Percentiles rank a stretch among this genome's conserved stretches.
phyloP scores from a whole-genome alignment of 2,329 filamentous ascomycete species.

The Stagonosporopsis chrysanthemi region DNA sequence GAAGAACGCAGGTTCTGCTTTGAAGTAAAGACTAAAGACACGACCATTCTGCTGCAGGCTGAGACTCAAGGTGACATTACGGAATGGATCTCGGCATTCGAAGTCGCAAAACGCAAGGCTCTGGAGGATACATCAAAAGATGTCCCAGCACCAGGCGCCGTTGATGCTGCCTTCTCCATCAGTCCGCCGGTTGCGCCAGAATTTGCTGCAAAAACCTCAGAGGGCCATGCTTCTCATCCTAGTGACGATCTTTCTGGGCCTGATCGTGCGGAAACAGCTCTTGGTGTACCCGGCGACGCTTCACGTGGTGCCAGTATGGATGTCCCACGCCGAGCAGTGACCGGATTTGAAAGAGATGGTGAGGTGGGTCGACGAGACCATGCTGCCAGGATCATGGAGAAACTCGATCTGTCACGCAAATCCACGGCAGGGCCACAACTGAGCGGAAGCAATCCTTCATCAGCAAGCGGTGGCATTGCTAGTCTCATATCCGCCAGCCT shows the following conservation, averaged over 20 bases:
- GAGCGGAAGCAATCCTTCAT: conserved; percentile 51
- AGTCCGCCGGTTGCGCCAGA: conserved; percentile 87
- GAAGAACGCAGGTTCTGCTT: conserved; percentile 97
- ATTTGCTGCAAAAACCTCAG: conserved; percentile 81
- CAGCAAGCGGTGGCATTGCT: conserved; percentile 73
- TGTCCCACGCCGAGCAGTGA: conserved; percentile 60
- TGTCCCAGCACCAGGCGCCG: conserved; percentile 54
- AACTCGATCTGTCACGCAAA: conserved; percentile 87
- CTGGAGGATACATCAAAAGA: conserved; percentile 74
- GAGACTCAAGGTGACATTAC: conserved; percentile 93
- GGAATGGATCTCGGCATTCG: conserved; percentile 93
- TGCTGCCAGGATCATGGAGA: conserved; percentile 88
- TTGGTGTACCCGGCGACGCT: conserved; percentile 70
- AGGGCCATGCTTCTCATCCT: conserved; percentile 65
- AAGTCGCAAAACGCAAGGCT: conserved; percentile 90
- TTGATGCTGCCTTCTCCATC: conserved; percentile 86
- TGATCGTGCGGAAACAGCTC: conserved; percentile 67
- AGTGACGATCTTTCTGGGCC: conserved; percentile 61
- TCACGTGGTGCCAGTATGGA: conserved; percentile 75
- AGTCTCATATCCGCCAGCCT: conserved; percentile 84
- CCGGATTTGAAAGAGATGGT: conserved; percentile 66
- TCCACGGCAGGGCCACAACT: conserved; percentile 64
- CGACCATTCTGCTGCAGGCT: conserved; percentile 86
- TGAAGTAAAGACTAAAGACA: conserved; percentile 97
- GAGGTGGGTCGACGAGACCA: conserved; percentile 80